These are phyloP conservation scores for Rosellinia necatrix DNA, from an alignment of 2,329 filamentous ascomycete genomes.

Conservation along the genomic window DNA sequence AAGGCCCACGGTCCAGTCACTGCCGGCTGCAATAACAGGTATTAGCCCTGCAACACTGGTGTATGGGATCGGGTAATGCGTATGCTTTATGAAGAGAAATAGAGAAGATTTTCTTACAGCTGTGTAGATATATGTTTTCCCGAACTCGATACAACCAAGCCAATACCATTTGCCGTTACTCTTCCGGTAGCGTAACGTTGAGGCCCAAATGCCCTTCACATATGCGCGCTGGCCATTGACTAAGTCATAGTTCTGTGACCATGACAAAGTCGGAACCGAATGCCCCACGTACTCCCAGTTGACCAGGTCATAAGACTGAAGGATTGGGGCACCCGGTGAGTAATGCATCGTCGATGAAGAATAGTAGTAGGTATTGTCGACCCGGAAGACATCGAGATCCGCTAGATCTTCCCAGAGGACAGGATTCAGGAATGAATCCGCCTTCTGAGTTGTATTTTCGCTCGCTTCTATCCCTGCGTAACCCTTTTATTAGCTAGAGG, in stretches of 20 bases:
- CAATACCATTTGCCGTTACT: constrained; percentile 39
- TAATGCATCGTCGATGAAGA: constrained; percentile 56
- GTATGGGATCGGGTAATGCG: too few species aligned
- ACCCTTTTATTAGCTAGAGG: too few species aligned
- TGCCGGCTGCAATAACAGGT: too few species aligned
- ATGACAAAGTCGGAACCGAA: constrained; percentile 39
- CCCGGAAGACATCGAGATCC: constrained; percentile 54
- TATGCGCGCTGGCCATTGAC: constrained; percentile 24
- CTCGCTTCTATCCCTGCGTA: too few species aligned
- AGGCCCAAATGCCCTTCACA: constrained; percentile 35
- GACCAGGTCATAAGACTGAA: constrained; percentile 55
- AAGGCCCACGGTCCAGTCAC: constrained; percentile 52
- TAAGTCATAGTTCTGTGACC: constrained; percentile 27
- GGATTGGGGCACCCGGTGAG: constrained; percentile 54
- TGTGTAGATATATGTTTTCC: constrained; percentile 59
- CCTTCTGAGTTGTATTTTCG: too few species aligned
- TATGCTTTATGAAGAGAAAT: too few species aligned
- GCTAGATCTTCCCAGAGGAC: constrained; percentile 56
- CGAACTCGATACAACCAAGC: constrained; percentile 59
- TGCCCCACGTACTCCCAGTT: constrained; percentile 48
- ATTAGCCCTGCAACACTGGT: too few species aligned
- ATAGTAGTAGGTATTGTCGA: constrained; percentile 48
- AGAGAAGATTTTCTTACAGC: too few species aligned
- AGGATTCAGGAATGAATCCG: constrained; percentile 48
- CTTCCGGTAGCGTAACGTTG: constrained; percentile 31